Evolutionary conservation across 1,284 basidiomycete genomes (phyloP), one percentile per base, ranked within the genome.

Genomic region (Moniliella sp.): DNA sequence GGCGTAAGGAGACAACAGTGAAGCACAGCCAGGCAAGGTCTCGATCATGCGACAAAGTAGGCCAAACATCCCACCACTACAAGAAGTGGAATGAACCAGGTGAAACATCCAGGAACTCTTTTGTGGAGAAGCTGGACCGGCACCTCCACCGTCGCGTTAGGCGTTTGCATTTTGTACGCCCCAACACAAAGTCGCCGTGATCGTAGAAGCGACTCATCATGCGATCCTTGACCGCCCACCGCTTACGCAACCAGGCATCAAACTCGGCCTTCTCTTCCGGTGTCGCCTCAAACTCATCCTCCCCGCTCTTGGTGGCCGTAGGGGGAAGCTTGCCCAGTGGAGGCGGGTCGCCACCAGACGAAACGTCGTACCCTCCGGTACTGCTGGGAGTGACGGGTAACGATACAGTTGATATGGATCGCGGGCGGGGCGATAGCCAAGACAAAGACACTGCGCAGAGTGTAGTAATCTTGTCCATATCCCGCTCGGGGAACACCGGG

Each of bases 171-270:
- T n/a, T n/a, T 45, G 1, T 45, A 1, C 42, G 32, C 11, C 48
- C 50, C 3, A 28, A 21, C 4, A 47, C 42, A 29, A 62, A 61
- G 35, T 50, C 40, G 4, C 61, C 62, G 7, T 52, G 37, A 11
- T 40, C 29, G 37, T 71, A 67, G 55, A 75, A 83, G 17, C 51
- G 60, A 23, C 70, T 68, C 60, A 93, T 73, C 31, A 72, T 64
- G 25, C 61, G 62, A 56, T 93, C 86, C 64, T 97, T 94, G 43
- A 75, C 71, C 17, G 65, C 61, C 84, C 88, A 97, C 31, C 79
- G 57, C 18, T 67, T 63, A 31, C 75, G 65, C 32, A 94, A 62
- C 88, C 88, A 97, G 5, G 64, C 39, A 41, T 88, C 81, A 49
- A 97, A 94, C 12, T 43, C 62, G 3, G 64, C 66, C 44, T 72